Evolutionary conservation across 1,284 basidiomycete genomes (phyloP).

Genomic region (Cryptococcus maquisensis): DNA sequence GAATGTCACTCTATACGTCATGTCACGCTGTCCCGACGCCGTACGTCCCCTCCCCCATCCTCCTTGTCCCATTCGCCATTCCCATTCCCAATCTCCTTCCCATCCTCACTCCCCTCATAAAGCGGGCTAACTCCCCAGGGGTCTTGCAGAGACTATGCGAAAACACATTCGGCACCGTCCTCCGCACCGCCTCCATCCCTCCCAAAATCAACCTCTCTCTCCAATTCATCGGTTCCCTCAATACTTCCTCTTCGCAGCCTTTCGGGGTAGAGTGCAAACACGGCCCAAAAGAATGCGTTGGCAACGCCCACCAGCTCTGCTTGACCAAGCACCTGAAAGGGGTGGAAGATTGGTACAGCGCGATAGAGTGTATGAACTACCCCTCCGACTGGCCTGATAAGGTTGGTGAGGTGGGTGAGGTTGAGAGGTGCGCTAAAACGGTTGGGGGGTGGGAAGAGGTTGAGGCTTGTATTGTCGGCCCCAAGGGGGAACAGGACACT

Average conservation of each 20-base stretch:
- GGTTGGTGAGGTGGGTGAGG: constrained; percentile 64
- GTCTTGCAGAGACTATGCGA: constrained; percentile 57
- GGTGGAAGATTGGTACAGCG: constrained; percentile 62
- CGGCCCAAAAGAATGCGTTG: constrained; percentile 67
- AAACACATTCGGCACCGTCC: constrained; percentile 65
- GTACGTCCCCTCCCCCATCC: constrained; percentile 26
- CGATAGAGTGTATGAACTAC: constrained; percentile 68
- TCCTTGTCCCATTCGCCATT: neutral
- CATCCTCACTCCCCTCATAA: no score
- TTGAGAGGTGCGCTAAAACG: constrained; percentile 61
- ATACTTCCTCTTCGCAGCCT: constrained; percentile 56
- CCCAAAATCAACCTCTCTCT: constrained; percentile 66
- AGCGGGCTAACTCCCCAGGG: neutral
- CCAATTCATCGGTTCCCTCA: constrained; percentile 68
- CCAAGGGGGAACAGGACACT: constrained; percentile 7
- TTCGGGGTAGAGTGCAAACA: constrained; percentile 76
- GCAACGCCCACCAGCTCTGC: constrained; percentile 80
- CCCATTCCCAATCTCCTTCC: no score
- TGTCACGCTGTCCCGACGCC: constrained; percentile 48
- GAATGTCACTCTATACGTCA: constrained; percentile 44
- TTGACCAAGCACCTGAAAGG: constrained; percentile 48
- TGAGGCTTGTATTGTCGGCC: constrained; percentile 58
- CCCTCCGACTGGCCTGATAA: constrained; percentile 56
- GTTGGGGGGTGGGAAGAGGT: constrained; percentile 57
- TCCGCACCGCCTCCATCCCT: constrained; percentile 55